Evolutionary conservation across 2,329 filamentous ascomycete species (phyloP).

Genomic region (Xenoacremonium recifei): DNA sequence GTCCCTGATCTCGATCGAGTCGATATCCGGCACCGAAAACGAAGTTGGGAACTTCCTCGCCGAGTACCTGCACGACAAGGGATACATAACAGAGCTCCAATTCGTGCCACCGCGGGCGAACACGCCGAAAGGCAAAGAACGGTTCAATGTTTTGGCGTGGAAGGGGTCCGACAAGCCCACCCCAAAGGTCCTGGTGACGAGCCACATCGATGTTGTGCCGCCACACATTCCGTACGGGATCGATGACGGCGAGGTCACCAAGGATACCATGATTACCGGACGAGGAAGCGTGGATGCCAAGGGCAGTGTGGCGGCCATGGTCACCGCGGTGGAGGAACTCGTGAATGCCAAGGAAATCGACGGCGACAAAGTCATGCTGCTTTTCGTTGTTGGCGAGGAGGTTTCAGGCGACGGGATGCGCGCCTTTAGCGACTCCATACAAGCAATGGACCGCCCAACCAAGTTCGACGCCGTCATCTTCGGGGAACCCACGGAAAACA

Average conservation of each 20-base stretch:
- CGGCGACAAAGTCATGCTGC: conserved; percentile 53
- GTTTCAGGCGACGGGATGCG: conserved; percentile 77
- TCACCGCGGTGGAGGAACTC: conserved; percentile 63
- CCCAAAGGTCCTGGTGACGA: conserved; percentile 65
- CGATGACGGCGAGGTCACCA: conserved; percentile 42
- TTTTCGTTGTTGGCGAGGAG: conserved; percentile 83
- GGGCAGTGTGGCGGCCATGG: conserved; percentile 69
- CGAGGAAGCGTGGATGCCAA: conserved; percentile 75
- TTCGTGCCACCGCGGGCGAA: conserved; percentile 33
- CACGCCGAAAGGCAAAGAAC: conserved; percentile 24
- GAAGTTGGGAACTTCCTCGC: conserved; percentile 67
- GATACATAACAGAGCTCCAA: conserved; percentile 45
- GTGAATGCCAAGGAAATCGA: conserved; percentile 39
- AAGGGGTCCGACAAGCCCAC: conserved; percentile 43
- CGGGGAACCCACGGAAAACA: conserved; percentile 88
- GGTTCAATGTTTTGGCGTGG: conserved; percentile 77
- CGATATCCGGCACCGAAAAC: conserved; percentile 67
- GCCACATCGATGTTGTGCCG: conserved; percentile 79
- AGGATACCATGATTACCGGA: conserved; percentile 60
- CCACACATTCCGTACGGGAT: conserved; percentile 70
- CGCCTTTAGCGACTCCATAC: conserved; percentile 42
- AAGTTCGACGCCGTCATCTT: conserved; percentile 72
- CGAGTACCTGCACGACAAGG: conserved; percentile 56
- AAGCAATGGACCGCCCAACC: conserved; percentile 31
- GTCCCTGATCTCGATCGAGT: conserved; percentile 71